Percentiles rank a stretch among this genome's conserved stretches.
These are phyloP conservation scores for Cenchrus fungigraminus DNA, from an alignment of 176 grass and related monocot species.

Conservation along the genomic window DNA sequence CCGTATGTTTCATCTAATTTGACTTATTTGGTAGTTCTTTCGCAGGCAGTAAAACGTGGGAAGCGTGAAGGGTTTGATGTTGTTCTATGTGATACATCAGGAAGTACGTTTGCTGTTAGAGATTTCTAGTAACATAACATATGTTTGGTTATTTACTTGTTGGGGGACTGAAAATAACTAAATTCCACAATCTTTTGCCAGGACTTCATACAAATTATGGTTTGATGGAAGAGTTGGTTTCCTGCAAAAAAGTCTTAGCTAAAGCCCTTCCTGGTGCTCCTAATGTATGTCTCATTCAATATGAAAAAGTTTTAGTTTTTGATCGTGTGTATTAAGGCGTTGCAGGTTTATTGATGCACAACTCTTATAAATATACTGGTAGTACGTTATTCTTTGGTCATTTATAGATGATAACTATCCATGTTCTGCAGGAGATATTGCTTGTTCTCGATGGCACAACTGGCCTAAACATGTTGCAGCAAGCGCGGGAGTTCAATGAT, in stretches of 20 bases:
- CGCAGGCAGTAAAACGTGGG: slow-evolving; percentile 88
- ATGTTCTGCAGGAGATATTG: slow-evolving; percentile 69
- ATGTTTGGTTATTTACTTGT: slow-evolving; percentile 19
- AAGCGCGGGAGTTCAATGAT: slow-evolving; percentile 96
- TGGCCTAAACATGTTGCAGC: slow-evolving; percentile 95
- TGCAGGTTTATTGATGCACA: background rate
- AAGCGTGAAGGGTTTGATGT: slow-evolving; percentile 88
- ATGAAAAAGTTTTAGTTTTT: slow-evolving; percentile 6
- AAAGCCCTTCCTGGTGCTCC: slow-evolving; percentile 90
- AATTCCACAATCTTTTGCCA: slow-evolving; percentile 31
- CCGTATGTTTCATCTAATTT: slow-evolving; percentile 60
- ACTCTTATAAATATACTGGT: slow-evolving; percentile 5
- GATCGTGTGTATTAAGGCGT: background rate
- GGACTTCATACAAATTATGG: slow-evolving; percentile 99
- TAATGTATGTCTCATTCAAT: slow-evolving; percentile 61
- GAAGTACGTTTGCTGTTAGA: slow-evolving; percentile 67
- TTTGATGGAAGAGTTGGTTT: slow-evolving; percentile 91
- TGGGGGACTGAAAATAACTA: background rate
- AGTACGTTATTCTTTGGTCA: background rate
- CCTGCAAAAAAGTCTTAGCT: slow-evolving; percentile 83
- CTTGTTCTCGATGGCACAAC: slow-evolving; percentile 96
- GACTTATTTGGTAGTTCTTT: slow-evolving; percentile 86
- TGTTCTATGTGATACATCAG: slow-evolving; percentile 94
- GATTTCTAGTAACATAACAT: background rate
- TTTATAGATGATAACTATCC: background rate